Percentiles rank a stretch among this genome's conserved stretches.
Evolutionary conservation across 2,329 filamentous ascomycete genomes (phyloP).

Genomic region (Stachybotrys chlorohalonatus): DNA sequence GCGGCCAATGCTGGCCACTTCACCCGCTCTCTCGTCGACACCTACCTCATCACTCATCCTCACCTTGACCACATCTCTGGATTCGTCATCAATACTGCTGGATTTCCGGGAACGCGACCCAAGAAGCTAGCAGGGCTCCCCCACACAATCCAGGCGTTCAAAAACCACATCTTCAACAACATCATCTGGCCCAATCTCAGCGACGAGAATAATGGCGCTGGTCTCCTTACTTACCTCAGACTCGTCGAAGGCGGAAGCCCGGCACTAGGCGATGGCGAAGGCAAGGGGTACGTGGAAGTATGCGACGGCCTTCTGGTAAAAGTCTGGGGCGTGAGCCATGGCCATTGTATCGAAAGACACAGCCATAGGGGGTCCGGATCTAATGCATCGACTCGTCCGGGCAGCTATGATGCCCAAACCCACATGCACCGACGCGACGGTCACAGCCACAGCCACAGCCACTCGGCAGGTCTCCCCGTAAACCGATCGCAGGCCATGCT

Average conservation of each 20-base stretch:
- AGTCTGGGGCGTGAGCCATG: slow-evolving; percentile 80
- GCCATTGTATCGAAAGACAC: slow-evolving; percentile 72
- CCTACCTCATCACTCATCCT: slow-evolving; percentile 92
- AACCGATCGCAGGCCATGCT: slow-evolving; percentile 18
- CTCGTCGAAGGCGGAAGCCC: slow-evolving; percentile 83
- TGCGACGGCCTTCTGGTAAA: slow-evolving; percentile 86
- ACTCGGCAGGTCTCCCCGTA: slow-evolving; percentile 5
- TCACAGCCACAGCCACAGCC: slow-evolving; percentile 13
- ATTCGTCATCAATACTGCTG: slow-evolving; percentile 88
- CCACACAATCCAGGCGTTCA: slow-evolving; percentile 84
- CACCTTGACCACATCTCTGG: slow-evolving; percentile 91
- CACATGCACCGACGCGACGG: slow-evolving; percentile 16
- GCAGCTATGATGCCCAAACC: slow-evolving; percentile 37
- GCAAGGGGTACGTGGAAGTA: slow-evolving; percentile 77
- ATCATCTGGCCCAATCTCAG: slow-evolving; percentile 96
- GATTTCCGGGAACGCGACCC: slow-evolving; percentile 67
- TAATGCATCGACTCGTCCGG: slow-evolving; percentile 38
- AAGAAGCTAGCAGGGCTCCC: slow-evolving; percentile 83
- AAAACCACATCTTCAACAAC: slow-evolving; percentile 94
- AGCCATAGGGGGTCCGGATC: slow-evolving; percentile 51
- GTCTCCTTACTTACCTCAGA: slow-evolving; percentile 82
- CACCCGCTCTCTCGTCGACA: slow-evolving; percentile 69
- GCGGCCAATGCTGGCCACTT: slow-evolving; percentile 75
- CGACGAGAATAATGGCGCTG: slow-evolving; percentile 90
- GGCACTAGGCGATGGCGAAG: slow-evolving; percentile 70